Base-by-base conservation (phyloP, 192 early-diverging fungal species). In the Umbelopsis isabellina region DNA sequence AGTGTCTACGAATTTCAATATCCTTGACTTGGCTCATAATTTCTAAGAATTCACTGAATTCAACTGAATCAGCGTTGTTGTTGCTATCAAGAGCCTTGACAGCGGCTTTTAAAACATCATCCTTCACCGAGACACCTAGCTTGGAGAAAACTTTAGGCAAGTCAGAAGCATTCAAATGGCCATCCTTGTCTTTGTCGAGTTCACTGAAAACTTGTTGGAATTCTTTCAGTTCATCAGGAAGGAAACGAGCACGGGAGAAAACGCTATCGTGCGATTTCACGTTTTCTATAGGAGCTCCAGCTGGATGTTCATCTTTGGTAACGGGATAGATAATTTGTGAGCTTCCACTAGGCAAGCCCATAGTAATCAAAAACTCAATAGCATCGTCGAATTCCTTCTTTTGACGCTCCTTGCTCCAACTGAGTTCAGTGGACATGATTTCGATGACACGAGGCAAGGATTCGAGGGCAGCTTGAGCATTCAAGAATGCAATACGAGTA, bases 341-440 rank as follows among this genome's bases (percentile, higher is more conserved):
- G 7, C 51, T 68, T 11, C 72, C 66, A 12, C 55, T 65, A 0
- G 88, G 88, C 65, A 98, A 86, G n/a, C 97, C 97, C 97, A 98
- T 98, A 22, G 92, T 92, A 3, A 77, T 85, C 75, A 98, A 83
- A 81, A 93, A 98, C 67, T 84, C 80, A 73, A 89, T 83, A 2
- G 90, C 91, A 41, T 90, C 82, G 55, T 85, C 82, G 73, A 78
- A 77, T 78, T 98, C 95, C 69, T 85, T 37, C n/a, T 70, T 61
- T 79, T 92, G 86, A 51, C 92, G 86, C 27, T 80, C 81, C 1
- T 80, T 61, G 68, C 79, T 69, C 97, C 97, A 98, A 35, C 80
- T 72, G 21, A 98, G 89, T 78, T 98, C 97, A 44, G 86, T 81
- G 0, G 89, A 82, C 97, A 98, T 96, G 67, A 98, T 96, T 66